Conservation (phyloP, 2,329 filamentous ascomycete genomes). For the Trichoderma cornu-damae region DNA sequence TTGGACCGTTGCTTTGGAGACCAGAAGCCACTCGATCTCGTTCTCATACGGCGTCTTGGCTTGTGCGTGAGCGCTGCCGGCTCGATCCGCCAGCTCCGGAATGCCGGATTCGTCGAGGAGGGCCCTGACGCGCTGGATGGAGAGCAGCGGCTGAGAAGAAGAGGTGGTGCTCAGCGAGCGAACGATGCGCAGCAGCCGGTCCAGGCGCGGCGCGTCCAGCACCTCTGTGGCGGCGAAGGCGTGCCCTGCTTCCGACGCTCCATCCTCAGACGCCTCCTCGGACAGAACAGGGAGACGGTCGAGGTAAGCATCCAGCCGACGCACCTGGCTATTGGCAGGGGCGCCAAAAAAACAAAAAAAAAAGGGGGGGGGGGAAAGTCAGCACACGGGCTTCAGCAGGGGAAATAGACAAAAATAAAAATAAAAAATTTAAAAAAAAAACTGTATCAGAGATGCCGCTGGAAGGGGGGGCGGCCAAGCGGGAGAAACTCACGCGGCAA, state of each 20-base stretch:
- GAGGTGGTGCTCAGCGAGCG: slow-evolving; percentile 66
- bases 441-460: too few relatives aligned
- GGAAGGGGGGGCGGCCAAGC: neutral
- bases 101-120: slow-evolving; percentile 61
- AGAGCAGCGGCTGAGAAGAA: slow-evolving; percentile 57
- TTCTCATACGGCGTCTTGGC: slow-evolving; percentile 55
- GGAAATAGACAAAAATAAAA: too few relatives aligned
- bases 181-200: slow-evolving; percentile 62
- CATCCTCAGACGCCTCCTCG: slow-evolving; percentile 40
- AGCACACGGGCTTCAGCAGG: neutral
- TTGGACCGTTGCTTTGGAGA: slow-evolving; percentile 89
- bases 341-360: too few relatives aligned
- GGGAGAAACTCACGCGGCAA: slow-evolving; percentile 41
- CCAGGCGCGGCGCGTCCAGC: slow-evolving; percentile 49
- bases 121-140: slow-evolving; percentile 52
- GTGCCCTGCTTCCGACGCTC: slow-evolving; percentile 35
- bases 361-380: too few relatives aligned
- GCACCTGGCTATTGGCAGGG: slow-evolving; percentile 47
- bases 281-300: slow-evolving; percentile 50
- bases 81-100: slow-evolving; percentile 37
- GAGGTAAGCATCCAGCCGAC: slow-evolving; percentile 59
- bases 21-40: slow-evolving; percentile 84
- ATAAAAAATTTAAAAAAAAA: too few relatives aligned
- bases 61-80: slow-evolving; percentile 30
- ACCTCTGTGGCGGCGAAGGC: slow-evolving; percentile 36